These are phyloP conservation scores for Larix sibirica DNA, from an alignment of 83 land plant species.

Conservation along the genomic window DNA sequence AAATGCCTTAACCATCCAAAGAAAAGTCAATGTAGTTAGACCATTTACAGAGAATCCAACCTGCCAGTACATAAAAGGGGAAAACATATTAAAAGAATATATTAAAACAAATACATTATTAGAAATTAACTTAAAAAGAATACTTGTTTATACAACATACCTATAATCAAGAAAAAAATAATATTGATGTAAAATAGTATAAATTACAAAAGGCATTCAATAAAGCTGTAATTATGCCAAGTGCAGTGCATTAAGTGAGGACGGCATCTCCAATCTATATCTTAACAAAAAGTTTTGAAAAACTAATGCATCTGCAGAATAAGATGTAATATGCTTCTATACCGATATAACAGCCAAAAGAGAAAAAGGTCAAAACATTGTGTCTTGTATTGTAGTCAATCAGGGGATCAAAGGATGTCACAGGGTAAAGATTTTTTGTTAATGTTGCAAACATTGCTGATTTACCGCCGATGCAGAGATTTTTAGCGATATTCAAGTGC, in stretches of 20 bases:
- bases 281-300: background rate
- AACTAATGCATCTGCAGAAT: background rate
- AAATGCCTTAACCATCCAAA: slow-evolving; percentile 11
- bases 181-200: background rate
- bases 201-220: background rate
- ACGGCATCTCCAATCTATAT: background rate
- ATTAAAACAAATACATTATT: background rate
- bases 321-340: background rate
- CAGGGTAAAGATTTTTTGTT: too few species aligned
- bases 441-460: too few species aligned
- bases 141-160: background rate
- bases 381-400: background rate
- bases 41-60: slow-evolving; percentile 14
- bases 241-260: background rate
- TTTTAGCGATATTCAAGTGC: too few species aligned
- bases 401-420: background rate
- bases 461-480: too few species aligned
- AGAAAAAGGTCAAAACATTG: background rate
- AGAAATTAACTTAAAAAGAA: background rate
- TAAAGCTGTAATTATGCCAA: background rate
- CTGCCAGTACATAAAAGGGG: background rate
- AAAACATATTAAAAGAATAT: background rate
- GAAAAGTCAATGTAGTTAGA: background rate
- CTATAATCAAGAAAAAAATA: background rate
- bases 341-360: background rate